Evolutionary conservation across 257 asterid genomes (phyloP).

Genomic region (Rhazya stricta): DNA sequence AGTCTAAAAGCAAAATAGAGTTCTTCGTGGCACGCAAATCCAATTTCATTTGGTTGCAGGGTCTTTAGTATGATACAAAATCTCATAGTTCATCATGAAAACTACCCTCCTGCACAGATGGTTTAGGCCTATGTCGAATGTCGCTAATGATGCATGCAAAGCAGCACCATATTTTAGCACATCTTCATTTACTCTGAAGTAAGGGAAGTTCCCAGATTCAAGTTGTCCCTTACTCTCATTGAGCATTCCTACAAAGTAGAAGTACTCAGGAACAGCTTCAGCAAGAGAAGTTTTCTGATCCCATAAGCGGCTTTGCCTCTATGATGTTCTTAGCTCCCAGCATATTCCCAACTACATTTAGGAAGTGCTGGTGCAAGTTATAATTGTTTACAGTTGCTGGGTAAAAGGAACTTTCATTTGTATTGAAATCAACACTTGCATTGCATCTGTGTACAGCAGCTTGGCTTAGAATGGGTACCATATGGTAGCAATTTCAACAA

Average conservation of each 20-base stretch:
- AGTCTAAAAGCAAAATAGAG: background rate
- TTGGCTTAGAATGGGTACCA: conserved; percentile 19
- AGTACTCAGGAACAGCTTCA: conserved; percentile 56
- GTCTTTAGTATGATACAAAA: background rate
- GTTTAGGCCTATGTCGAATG: conserved; percentile 22
- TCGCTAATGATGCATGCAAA: conserved; percentile 58
- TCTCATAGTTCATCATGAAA: conserved; percentile 42
- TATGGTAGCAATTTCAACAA: background rate
- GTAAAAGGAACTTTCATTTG: conserved; percentile 39
- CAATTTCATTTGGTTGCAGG: background rate
- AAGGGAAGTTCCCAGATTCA: conserved; percentile 41
- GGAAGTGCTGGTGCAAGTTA: conserved; percentile 41
- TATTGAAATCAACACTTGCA: conserved; percentile 34
- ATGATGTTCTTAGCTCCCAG: conserved; percentile 35
- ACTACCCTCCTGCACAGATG: conserved; percentile 8
- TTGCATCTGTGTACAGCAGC: conserved; percentile 62
- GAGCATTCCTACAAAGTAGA: conserved; percentile 48
- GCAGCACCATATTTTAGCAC: conserved; percentile 63
- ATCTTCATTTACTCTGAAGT: conserved; percentile 48
- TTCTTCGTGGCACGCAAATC: background rate
- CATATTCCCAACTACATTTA: conserved; percentile 34
- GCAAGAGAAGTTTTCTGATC: conserved; percentile 59
- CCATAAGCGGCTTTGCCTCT: conserved; percentile 39
- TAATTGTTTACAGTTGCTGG: conserved; percentile 46
- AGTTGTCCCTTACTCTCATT: conserved; percentile 40